phyloP scores from a whole-genome alignment of 2,329 filamentous ascomycete genomes.

The Epichloe gansuensis region DNA sequence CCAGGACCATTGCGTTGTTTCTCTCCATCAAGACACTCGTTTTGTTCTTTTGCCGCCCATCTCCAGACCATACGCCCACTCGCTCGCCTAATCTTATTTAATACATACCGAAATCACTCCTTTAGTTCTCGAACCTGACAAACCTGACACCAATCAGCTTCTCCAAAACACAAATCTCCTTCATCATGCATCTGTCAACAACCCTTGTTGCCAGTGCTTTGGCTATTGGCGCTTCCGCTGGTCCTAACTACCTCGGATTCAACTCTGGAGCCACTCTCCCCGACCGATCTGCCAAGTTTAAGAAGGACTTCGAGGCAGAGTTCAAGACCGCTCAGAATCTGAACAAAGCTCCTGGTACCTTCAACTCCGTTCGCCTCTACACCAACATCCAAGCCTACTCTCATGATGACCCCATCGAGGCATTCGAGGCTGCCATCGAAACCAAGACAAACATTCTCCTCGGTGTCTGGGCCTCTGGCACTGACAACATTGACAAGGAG shows the following conservation, averaged over 20 bases:
- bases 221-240: constrained; percentile 25
- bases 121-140: too few relatives aligned
- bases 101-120: too few relatives aligned
- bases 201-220: constrained; percentile 26
- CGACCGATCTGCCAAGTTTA: constrained; percentile 38
- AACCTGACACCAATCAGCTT: too few relatives aligned
- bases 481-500: constrained; percentile 43
- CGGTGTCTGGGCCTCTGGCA: constrained; percentile 49
- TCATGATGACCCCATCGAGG: constrained; percentile 65
- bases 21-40: not conserved
- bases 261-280: constrained; percentile 35
- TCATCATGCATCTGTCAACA: constrained; percentile 27
- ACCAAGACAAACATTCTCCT: constrained; percentile 49
- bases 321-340: constrained; percentile 28
- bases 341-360: constrained; percentile 33
- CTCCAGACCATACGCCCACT: not conserved
- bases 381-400: constrained; percentile 53
- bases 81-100: not conserved
- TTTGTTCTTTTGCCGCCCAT: not conserved
- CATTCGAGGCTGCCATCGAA: constrained; percentile 57
- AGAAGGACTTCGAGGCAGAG: constrained; percentile 34
- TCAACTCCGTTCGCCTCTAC: constrained; percentile 50
- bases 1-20: not conserved
- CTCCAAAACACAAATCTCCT: too few relatives aligned
- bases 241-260: constrained; percentile 39